These are phyloP conservation scores for Scortechinia acanthostroma DNA, from an alignment of 2,329 filamentous ascomycete species.

Conservation along the genomic window DNA sequence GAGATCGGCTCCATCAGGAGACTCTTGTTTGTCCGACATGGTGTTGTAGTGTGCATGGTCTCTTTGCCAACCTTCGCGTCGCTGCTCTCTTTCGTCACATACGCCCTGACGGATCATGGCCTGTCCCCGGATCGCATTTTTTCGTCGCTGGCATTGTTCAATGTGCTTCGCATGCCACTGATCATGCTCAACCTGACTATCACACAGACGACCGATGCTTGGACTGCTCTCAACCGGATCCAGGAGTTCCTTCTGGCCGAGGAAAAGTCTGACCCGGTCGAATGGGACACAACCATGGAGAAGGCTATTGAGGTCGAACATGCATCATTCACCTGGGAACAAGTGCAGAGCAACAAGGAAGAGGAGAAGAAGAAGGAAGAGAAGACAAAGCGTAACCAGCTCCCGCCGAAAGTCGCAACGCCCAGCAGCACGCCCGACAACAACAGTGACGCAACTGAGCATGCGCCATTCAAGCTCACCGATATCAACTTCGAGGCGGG, in stretches of 20 bases:
- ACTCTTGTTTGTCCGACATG: constrained; percentile 75
- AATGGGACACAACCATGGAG: constrained; percentile 44
- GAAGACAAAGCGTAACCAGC: constrained; percentile 16
- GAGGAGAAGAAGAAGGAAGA: constrained; percentile 11
- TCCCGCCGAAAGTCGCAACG: constrained; percentile 35
- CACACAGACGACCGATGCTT: constrained; percentile 83
- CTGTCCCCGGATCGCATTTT: constrained; percentile 76
- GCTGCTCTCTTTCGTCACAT: constrained; percentile 89
- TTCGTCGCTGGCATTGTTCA: constrained; percentile 89
- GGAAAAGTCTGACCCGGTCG: constrained; percentile 69
- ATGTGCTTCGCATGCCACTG: constrained; percentile 79
- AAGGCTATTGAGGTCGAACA: constrained; percentile 66
- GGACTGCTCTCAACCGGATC: constrained; percentile 76
- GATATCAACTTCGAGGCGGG: constrained; percentile 62
- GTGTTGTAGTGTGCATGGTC: constrained; percentile 76
- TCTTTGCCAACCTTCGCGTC: constrained; percentile 88
- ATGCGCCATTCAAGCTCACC: constrained; percentile 71
- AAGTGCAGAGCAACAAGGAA: neutral
- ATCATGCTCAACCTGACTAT: constrained; percentile 84
- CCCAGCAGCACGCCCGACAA: constrained; percentile 48
- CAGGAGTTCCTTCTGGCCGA: constrained; percentile 83
- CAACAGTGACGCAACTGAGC: constrained; percentile 35
- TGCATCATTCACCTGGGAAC: constrained; percentile 84
- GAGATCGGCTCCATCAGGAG: constrained; percentile 83
- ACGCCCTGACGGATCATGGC: constrained; percentile 55